Evolutionary conservation across 1,284 basidiomycete species (phyloP), one percentile per base, ranked within the genome.

Genomic region (Marasmius sp.): DNA sequence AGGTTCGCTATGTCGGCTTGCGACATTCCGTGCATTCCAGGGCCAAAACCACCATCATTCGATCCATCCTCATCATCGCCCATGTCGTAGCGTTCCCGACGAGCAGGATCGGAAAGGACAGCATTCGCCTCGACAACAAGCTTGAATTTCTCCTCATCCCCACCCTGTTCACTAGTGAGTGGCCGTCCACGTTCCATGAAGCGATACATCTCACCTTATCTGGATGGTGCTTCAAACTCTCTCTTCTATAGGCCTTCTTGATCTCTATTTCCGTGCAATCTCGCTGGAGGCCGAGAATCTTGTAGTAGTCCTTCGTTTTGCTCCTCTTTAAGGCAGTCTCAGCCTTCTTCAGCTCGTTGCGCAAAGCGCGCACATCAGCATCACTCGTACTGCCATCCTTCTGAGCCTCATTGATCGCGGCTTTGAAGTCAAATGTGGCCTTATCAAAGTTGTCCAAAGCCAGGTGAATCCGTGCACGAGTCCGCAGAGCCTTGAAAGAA

Each of bases 91-190:
- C 91, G 82, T 64, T 88, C 79, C 48, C 91, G 80, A 55, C 87
- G 79, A 20, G 76, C 77, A 0, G 89, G 81, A 67, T 94, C 92
- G 0, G 89, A 92, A 7, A 94, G 83, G 1, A 94, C 87, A 10
- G 84, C 82, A 67, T 94, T 81, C 6, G 91, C 91, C 74, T 93
- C 91, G 1, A 81, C 85, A 14, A 92, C 88, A 22, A 93, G 82
- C 72, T 94, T 94, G 81, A 94, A 94, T 69, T 93, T 91, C 70
- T 94, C 92, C 72, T 93, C 91, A 71, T 92, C 90, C 27, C 90
- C 89, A 36, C 89, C 89, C 87, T 86, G 52, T 53, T 53, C 59
- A 53, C 61, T 51, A 41, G 34, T 22, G 22, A 8, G 56, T 6
- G 39, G 36, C 58, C 34, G 50, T 11, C 49, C 18, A 52, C 41